A percentile compares a stretch with the other conserved stretches of the same genome.
phyloP scores from a whole-genome alignment of 2,329 filamentous ascomycete species.

The Ophiosphaerella narmari region DNA sequence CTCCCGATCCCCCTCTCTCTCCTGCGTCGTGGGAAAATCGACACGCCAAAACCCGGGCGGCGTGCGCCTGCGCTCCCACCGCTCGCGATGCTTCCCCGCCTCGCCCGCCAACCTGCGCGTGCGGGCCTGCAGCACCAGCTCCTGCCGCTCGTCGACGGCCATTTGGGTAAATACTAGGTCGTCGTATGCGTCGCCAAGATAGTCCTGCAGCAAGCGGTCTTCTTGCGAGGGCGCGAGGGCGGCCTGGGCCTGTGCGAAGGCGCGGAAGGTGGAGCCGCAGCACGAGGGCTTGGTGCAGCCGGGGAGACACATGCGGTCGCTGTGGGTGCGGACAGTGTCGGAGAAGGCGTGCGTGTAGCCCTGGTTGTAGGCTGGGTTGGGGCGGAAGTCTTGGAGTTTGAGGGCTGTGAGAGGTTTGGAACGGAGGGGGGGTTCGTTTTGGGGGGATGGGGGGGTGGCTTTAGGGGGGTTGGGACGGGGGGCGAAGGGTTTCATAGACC shows the following conservation, averaged over 20 bases:
- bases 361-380: conserved; percentile 74
- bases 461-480: conserved; percentile 14
- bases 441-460: conserved; percentile 1
- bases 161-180: conserved; percentile 51
- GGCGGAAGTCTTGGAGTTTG: conserved; percentile 74
- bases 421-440: conserved; percentile 48
- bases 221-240: conserved; percentile 41
- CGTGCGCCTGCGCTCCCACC: conserved; percentile 70
- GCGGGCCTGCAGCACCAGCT: conserved; percentile 75
- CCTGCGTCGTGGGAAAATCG: conserved; percentile 89
- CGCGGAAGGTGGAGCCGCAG: conserved; percentile 72
- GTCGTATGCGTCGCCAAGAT: conserved; percentile 54
- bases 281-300: conserved; percentile 78
- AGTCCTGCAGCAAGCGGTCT: conserved; percentile 56
- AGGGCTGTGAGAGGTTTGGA: conserved; percentile 62
- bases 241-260: conserved; percentile 58
- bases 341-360: conserved; percentile 73
- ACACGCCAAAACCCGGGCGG: conserved; percentile 90
- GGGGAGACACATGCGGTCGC: conserved; percentile 70
- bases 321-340: conserved; percentile 73
- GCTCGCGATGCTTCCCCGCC: conserved; percentile 76
- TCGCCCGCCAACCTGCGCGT: conserved; percentile 73
- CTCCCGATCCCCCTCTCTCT: conserved; percentile 67
- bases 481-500: conserved; percentile 24
- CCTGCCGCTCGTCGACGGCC: conserved; percentile 63